Evolutionary conservation across 768 basidiomycete genomes (phyloP).

Genomic region (Ramaria sp.): DNA sequence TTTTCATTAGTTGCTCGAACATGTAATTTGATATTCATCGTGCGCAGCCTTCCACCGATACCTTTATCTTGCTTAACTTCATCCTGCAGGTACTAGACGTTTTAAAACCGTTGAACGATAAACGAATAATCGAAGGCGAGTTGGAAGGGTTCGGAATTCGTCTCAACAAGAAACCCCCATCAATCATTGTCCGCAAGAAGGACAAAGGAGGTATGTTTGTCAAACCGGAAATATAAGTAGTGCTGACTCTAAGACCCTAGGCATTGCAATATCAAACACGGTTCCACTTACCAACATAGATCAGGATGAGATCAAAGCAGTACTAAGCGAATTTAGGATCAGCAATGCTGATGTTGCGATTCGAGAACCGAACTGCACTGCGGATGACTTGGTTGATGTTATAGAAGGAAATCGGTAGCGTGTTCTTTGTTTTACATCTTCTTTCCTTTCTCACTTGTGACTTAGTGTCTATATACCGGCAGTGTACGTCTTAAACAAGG

Average conservation of each 20-base stretch:
- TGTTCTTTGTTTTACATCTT: neutral
- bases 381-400: constrained; percentile 95
- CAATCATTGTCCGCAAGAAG: constrained; percentile 72
- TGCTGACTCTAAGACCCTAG: constrained; percentile 15
- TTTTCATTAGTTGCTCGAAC: constrained; percentile 77
- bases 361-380: constrained; percentile 81
- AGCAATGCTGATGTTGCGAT: constrained; percentile 89
- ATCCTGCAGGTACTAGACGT: constrained; percentile 65
- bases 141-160: constrained; percentile 98
- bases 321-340: constrained; percentile 85
- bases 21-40: constrained; percentile 97
- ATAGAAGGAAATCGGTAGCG: constrained; percentile 86
- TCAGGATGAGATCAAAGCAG: constrained; percentile 90
- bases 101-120: constrained; percentile 94
- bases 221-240: neutral
- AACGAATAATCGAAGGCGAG: constrained; percentile 82
- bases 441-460: neutral
- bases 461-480: constrained; percentile 85
- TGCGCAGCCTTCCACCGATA: neutral
- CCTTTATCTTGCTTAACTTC: neutral
- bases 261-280: constrained; percentile 91
- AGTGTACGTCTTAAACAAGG: constrained; percentile 85
- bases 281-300: constrained; percentile 94
- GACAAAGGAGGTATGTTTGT: constrained; percentile 54
- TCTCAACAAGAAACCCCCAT: constrained; percentile 89